A percentile compares a stretch with the other conserved stretches of the same genome.
Conservation (phyloP, 2,329 filamentous ascomycete genomes). For the Chrysoporthe cubensis region DNA sequence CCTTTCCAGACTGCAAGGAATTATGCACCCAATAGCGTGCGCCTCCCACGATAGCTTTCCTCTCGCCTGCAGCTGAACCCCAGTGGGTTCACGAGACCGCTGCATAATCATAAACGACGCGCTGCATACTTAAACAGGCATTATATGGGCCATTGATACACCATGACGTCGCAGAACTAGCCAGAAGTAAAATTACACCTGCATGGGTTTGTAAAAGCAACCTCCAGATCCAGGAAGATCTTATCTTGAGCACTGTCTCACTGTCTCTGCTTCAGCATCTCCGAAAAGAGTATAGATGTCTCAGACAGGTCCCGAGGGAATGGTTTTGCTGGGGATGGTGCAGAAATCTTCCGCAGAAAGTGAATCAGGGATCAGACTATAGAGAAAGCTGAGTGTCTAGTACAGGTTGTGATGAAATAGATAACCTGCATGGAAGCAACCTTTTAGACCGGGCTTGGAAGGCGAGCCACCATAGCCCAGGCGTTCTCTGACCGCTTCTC, state of each 20-base stretch:
- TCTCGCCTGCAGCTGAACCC: not conserved
- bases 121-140: not conserved
- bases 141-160: no score
- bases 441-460: not conserved
- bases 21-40: not conserved
- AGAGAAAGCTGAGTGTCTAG: not conserved
- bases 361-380: not conserved
- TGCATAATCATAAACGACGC: not conserved
- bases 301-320: not conserved
- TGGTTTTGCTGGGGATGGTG: not conserved
- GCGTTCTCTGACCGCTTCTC: not conserved
- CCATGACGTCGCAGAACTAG: no score
- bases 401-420: not conserved
- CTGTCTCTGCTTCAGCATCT: not conserved
- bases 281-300: not conserved
- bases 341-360: not conserved
- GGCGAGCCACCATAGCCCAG: not conserved
- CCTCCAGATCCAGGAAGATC: no score
- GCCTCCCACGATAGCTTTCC: not conserved
- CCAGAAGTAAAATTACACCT: no score
- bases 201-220: no score
- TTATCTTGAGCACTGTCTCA: no score
- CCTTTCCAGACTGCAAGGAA: not conserved
- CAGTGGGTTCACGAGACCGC: not conserved
- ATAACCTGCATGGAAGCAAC: not conserved